Percentiles rank a stretch among this genome's conserved stretches.
These are phyloP conservation scores for Globisporangium nagaii DNA, from an alignment of 352 stramenopile species.

Conservation along the genomic window DNA sequence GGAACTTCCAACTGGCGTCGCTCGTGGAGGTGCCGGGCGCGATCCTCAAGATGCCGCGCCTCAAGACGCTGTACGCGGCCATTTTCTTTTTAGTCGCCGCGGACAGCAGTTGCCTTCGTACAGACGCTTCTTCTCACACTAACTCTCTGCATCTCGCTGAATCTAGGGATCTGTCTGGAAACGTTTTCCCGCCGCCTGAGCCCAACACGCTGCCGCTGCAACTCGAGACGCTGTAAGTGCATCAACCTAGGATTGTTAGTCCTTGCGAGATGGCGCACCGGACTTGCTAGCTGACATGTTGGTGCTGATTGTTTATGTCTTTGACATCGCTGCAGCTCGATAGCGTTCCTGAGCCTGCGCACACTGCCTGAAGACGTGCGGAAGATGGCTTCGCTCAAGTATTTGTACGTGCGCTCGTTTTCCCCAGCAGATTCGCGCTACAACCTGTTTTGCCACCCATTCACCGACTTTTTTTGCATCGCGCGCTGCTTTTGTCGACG, in stretches of 20 bases:
- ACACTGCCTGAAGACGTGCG: conserved; percentile 12
- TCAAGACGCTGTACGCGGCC: conserved; percentile 25
- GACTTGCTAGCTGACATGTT: too few species aligned
- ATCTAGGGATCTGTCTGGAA: conserved; percentile 16
- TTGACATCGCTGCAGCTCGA: not conserved
- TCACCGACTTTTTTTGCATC: not conserved
- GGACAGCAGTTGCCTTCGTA: too few species aligned
- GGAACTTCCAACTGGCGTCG: conserved; percentile 22
- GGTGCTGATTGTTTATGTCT: too few species aligned
- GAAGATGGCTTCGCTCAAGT: conserved; percentile 16
- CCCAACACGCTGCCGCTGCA: conserved; percentile 14
- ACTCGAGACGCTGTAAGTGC: conserved; percentile 16
- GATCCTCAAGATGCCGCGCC: conserved; percentile 22
- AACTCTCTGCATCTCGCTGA: not conserved
- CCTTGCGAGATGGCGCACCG: too few species aligned
- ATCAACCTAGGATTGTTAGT: too few species aligned
- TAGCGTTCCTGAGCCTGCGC: conserved; percentile 6
- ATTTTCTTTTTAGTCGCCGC: too few species aligned
- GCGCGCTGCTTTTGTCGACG: not conserved
- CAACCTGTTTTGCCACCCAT: not conserved
- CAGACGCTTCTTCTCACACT: not conserved
- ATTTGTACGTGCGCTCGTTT: conserved; percentile 9
- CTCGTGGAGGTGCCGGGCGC: conserved; percentile 24
- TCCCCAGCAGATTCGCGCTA: not conserved
- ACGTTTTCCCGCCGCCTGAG: conserved; percentile 15